phyloP scores from a whole-genome alignment of 2,329 filamentous ascomycete genomes.

The Hymenotorrendiella dingleyae region DNA sequence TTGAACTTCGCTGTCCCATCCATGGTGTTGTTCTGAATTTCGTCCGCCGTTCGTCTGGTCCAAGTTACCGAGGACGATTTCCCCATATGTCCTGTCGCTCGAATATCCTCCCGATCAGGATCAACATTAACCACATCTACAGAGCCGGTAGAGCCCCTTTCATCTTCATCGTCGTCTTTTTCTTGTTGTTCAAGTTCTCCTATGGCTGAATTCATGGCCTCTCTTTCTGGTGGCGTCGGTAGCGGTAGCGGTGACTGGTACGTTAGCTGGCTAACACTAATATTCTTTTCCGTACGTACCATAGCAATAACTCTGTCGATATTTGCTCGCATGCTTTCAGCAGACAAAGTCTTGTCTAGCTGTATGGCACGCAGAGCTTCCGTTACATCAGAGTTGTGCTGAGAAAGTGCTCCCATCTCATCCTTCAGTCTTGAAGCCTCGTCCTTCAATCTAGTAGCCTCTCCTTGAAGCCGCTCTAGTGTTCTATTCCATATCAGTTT shows the following conservation, averaged over 20 bases:
- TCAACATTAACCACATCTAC: conserved; percentile 21
- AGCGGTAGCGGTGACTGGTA: conserved; percentile 1
- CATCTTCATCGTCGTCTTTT: conserved; percentile 11
- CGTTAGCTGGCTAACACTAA: too few relatives aligned
- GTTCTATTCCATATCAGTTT: conserved; percentile 11
- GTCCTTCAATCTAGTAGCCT: too few relatives aligned
- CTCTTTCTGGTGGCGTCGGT: background rate
- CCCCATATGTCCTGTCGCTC: conserved; percentile 20
- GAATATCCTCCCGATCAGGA: conserved; percentile 19
- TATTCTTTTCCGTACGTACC: conserved; percentile 9
- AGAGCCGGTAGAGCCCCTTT: conserved; percentile 23
- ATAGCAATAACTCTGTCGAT: conserved; percentile 20
- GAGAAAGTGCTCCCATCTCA: conserved; percentile 13
- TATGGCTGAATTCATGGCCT: background rate
- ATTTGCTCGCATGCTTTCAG: conserved; percentile 14
- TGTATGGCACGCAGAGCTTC: conserved; percentile 19
- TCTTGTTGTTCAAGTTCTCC: background rate
- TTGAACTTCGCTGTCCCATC: too few relatives aligned
- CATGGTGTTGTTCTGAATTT: conserved; percentile 1
- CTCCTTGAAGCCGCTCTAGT: too few relatives aligned
- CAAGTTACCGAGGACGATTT: conserved; percentile 23
- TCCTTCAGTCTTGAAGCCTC: conserved; percentile 19
- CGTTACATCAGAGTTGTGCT: conserved; percentile 15
- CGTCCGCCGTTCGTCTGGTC: conserved; percentile 17
- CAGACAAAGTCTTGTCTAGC: conserved; percentile 12